Conservation (phyloP, 129 eudicot genomes). For the Glebionis coronaria region DNA sequence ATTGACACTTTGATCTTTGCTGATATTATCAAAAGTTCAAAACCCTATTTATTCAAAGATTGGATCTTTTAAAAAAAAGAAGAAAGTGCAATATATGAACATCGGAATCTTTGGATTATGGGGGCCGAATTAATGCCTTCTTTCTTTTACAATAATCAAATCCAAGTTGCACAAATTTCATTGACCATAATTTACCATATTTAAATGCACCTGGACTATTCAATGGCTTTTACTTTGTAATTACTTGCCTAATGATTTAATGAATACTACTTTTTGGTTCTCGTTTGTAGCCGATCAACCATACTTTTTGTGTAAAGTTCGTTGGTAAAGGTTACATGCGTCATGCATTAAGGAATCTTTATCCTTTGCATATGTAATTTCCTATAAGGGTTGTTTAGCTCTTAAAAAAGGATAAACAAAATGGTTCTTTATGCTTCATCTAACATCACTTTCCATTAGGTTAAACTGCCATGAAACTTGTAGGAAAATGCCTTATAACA, state of each 20-base stretch:
- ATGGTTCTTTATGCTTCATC: background rate
- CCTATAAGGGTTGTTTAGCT: background rate
- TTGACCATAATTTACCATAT: slow-evolving; percentile 9
- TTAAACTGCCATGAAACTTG: background rate
- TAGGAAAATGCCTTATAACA: slow-evolving; percentile 7
- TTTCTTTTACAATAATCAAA: slow-evolving; percentile 11
- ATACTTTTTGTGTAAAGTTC: background rate
- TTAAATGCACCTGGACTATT: background rate
- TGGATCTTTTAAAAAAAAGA: slow-evolving; percentile 21
- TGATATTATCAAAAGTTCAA: too few species aligned
- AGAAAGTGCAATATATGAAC: slow-evolving; percentile 1
- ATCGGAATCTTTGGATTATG: slow-evolving; percentile 19
- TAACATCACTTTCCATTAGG: background rate
- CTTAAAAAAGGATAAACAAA: background rate
- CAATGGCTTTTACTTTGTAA: background rate
- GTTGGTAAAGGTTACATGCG: background rate
- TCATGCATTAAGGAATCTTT: background rate
- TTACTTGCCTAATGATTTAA: background rate
- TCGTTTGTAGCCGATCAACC: background rate
- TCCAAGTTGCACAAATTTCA: slow-evolving; percentile 7
- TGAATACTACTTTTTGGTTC: background rate
- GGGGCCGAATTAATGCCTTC: slow-evolving; percentile 10
- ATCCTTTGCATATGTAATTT: background rate
- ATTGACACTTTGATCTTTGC: too few species aligned
- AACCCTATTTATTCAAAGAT: slow-evolving; percentile 28